Base-by-base conservation (phyloP, 2,329 filamentous ascomycete genomes). In the Amesomyces nigricolor region DNA sequence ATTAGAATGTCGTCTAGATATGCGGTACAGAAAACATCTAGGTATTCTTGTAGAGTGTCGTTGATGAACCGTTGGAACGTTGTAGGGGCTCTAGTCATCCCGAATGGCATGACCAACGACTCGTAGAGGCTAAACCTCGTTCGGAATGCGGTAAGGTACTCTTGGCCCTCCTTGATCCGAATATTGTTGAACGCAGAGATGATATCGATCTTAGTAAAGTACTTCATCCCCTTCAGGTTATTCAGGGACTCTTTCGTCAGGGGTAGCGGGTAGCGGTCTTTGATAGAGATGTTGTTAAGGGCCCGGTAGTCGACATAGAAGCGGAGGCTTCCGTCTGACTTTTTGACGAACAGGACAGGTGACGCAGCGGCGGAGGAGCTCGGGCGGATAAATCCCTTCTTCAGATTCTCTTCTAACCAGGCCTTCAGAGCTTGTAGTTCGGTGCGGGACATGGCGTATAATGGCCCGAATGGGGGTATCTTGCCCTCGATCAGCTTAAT, bases 111-210 rank as follows among this genome's bases (percentile, higher is more conserved):
- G 17, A 70, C 53, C 40, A 66, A 39, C 49, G 67, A 71, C 47
- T 71, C 56, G 55, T 56, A 72, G 26, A 64, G 47, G 2, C 60
- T 53, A 50, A 62, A 69, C 26, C 50, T 35, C 5, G 32, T 67
- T n/a, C 54, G 43, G 57, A 71, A 71, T 5, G 53, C 59, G 4
- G 53, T 71, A 47, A 69, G 70, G 58, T 56, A 70, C 60, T 70
- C 47, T 17, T 71, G 47, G 14, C 38, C 45, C 16, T 53, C 26
- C 4, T 29, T 30, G 16, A 43, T 43, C 3, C 38, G 29, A 14
- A 53, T 48, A 0, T 37, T 22, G 17, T 53, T 10, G 9, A 47
- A 53, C 1, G 44, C 51, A 2, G 43, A 22, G 10, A 32, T 40
- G 1, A 53, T 35, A 26, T 53, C 43, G 3, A 54, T 29, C 39